Percentiles rank a stretch among this genome's conserved stretches.
phyloP scores from a whole-genome alignment of 1,284 basidiomycete species.

The Hortiboletus rubellus region DNA sequence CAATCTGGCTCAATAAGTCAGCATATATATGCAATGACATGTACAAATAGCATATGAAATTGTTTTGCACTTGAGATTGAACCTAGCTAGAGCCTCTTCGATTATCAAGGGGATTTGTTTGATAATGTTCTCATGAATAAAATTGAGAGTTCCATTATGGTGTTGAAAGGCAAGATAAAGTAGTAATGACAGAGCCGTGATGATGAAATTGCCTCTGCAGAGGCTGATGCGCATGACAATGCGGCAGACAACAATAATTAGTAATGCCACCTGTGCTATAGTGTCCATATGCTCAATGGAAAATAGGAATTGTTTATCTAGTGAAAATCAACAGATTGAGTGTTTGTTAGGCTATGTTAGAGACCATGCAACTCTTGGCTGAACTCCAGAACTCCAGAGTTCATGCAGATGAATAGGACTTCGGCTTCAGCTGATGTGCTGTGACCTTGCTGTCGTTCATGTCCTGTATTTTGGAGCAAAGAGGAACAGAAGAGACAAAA shows the following conservation, averaged over 20 bases:
- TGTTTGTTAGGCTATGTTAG: too few relatives aligned
- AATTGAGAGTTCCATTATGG: not conserved
- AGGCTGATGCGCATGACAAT: not conserved
- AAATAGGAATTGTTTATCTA: too few relatives aligned
- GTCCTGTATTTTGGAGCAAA: too few relatives aligned
- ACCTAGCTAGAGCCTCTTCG: not conserved
- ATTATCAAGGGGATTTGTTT: conserved; percentile 9
- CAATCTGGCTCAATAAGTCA: not conserved
- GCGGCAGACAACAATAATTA: not conserved
- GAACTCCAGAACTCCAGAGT: too few relatives aligned
- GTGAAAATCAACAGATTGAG: too few relatives aligned
- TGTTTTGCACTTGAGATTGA: conserved; percentile 6
- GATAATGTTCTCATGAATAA: conserved; percentile 5
- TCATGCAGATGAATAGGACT: too few relatives aligned
- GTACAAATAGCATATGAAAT: conserved; percentile 2
- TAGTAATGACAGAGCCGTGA: not conserved
- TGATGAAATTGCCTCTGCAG: not conserved
- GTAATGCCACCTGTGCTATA: not conserved
- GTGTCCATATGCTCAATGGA: not conserved
- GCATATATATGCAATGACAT: conserved; percentile 16
- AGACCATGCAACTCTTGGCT: too few relatives aligned
- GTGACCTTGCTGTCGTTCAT: too few relatives aligned
- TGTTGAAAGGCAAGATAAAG: conserved; percentile 11
- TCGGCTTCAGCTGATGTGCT: too few relatives aligned
- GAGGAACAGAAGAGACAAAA: too few relatives aligned